These are phyloP conservation scores for Aspergillus baeticus DNA, from an alignment of 495 filamentous ascomycete genomes.

Conservation along the genomic window DNA sequence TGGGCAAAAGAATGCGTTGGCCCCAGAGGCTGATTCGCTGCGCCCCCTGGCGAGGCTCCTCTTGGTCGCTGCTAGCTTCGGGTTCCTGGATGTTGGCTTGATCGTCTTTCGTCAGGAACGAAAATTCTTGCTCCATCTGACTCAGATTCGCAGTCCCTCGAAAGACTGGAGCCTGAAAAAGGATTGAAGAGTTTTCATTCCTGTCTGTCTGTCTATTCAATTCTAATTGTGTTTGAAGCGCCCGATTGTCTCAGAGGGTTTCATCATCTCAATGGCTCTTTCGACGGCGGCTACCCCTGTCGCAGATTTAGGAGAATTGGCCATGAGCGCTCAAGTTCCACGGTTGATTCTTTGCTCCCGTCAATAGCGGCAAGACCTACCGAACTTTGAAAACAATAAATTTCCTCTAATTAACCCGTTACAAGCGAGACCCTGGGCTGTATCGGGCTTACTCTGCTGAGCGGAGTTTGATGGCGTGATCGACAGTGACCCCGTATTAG, in stretches of 20 bases:
- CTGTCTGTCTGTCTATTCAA: background rate
- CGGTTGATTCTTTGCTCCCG: background rate
- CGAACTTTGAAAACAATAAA: background rate
- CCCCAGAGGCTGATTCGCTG: background rate
- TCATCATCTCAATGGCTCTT: background rate
- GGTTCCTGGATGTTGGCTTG: conserved; percentile 9
- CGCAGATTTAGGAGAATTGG: background rate
- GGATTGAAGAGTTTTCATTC: background rate
- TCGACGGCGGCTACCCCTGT: background rate
- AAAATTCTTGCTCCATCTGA: background rate
- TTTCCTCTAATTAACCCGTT: background rate
- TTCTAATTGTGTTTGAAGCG: background rate
- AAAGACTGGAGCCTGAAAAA: background rate
- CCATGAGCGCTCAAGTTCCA: background rate
- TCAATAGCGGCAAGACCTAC: background rate
- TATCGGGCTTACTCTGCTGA: background rate
- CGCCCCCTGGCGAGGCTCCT: no score
- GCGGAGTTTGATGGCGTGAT: background rate
- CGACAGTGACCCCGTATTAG: background rate
- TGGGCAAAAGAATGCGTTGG: background rate
- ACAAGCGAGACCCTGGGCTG: background rate
- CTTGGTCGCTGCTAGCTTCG: conserved; percentile 1
- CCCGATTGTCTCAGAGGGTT: conserved; percentile 3
- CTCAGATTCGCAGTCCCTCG: background rate
- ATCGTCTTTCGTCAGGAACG: background rate